phyloP scores from a whole-genome alignment of 2,329 filamentous ascomycete species.

The Boeremia lycopersici region DNA sequence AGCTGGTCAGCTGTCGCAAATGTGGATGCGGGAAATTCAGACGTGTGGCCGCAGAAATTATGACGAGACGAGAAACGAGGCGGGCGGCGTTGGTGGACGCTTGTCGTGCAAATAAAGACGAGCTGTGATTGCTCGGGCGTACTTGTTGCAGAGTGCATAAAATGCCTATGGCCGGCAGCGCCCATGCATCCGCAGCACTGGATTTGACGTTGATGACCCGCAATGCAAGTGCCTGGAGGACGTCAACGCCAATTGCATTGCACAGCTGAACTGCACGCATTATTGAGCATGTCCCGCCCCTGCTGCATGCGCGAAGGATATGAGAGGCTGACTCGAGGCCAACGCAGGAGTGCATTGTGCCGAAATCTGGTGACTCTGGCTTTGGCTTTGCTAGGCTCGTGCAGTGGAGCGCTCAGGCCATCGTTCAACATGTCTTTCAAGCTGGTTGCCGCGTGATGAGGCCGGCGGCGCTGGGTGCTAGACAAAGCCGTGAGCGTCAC shows the following conservation, averaged over 20 bases:
- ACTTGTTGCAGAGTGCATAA: constrained; percentile 25
- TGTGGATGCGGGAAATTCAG: constrained; percentile 28
- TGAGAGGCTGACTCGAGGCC: constrained; percentile 15
- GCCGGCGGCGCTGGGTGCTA: constrained; percentile 7
- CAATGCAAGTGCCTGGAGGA: constrained; percentile 15
- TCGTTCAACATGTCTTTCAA: constrained; percentile 3
- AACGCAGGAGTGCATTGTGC: constrained; percentile 11
- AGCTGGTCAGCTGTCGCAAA: constrained; percentile 31
- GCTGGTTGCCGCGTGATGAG: constrained; percentile 15
- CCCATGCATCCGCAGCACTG: constrained; percentile 19
- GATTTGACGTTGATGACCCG: constrained; percentile 21
- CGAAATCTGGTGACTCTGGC: constrained; percentile 15
- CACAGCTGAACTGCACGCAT: constrained; percentile 14
- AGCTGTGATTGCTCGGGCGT: constrained; percentile 29
- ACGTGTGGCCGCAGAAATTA: constrained; percentile 21
- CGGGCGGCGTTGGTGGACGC: constrained; percentile 30
- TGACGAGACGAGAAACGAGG: constrained; percentile 30
- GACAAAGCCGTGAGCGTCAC: constrained; percentile 13
- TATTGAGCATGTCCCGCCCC: constrained; percentile 6
- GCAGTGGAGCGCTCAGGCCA: constrained; percentile 17
- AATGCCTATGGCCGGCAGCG: constrained; percentile 22
- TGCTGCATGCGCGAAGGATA: constrained; percentile 9
- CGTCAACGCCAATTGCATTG: neutral
- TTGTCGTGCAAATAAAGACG: constrained; percentile 37
- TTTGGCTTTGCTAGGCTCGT: constrained; percentile 8